A percentile compares a stretch with the other conserved stretches of the same genome.
These are phyloP conservation scores for Penicillium cosmopolitanum DNA, from an alignment of 495 filamentous ascomycete genomes.

Conservation along the genomic window DNA sequence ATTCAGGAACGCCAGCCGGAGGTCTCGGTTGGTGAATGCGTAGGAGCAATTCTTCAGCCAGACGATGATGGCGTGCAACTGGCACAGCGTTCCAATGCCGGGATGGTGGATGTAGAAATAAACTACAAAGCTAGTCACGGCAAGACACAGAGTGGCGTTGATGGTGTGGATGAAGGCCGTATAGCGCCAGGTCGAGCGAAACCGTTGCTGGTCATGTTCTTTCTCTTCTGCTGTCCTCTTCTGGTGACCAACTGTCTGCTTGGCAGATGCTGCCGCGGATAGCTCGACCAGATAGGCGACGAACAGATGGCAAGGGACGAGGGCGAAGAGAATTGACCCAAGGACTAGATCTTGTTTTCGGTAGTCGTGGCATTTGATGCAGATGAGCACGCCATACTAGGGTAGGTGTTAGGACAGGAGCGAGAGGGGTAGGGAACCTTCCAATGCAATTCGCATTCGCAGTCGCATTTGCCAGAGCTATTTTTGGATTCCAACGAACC, in stretches of 20 bases:
- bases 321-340: constrained; percentile 74
- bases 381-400: constrained; percentile 92
- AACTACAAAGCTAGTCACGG: constrained; percentile 79
- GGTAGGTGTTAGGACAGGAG: neutral
- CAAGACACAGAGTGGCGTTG: constrained; percentile 81
- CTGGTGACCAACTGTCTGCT: constrained; percentile 61
- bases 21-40: constrained; percentile 93
- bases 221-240: constrained; percentile 64
- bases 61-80: constrained; percentile 91
- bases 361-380: constrained; percentile 88
- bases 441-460: too few relatives aligned
- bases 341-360: constrained; percentile 74
- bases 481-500: constrained; percentile 42
- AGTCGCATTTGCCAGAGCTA: too few relatives aligned
- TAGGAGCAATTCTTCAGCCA: constrained; percentile 96
- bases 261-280: constrained; percentile 75
- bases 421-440: too few relatives aligned
- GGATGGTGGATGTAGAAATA: constrained; percentile 92
- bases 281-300: constrained; percentile 87
- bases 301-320: constrained; percentile 88
- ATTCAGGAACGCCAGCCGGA: constrained; percentile 83
- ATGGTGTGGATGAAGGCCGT: constrained; percentile 78
- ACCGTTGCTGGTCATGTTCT: constrained; percentile 50
- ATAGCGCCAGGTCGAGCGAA: constrained; percentile 74
- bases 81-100: constrained; percentile 85